Evolutionary conservation across 495 filamentous ascomycete genomes (phyloP), one percentile per base, ranked within the genome.

Genomic region (Xylaria flabelliformis): DNA sequence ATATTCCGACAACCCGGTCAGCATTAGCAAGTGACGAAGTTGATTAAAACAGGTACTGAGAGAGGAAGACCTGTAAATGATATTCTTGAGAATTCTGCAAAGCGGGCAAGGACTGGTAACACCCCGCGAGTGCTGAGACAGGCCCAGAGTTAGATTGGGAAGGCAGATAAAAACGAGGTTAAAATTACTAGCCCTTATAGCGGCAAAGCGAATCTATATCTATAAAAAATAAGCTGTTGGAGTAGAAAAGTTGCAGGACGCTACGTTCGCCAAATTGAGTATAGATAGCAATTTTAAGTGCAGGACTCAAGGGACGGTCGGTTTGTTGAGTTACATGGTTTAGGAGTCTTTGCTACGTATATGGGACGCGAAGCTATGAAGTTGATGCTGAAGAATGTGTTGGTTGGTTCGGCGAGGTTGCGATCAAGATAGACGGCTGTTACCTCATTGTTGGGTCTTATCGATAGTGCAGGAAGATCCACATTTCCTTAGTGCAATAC

Each of bases 141-240:
- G 34, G 34, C 34, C 3, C 1, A 2, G 34, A 36, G 34, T 4
- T 36, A 36, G 34, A 36, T 34, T 34, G 32, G 32, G 32, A 34
- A 34, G 32, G 32, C 32, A 34, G 32, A 34, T 99, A 89, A 99
- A 98, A 77, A 94, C 93, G 77, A 98, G 91, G 89, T 99, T 99
- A 74, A 95, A 98, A 85, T 99, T 96, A 81, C 96, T 97, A 78
- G 96, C 96, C 80, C 96, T 97, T 97, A 99, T 99, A 36, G 74
- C 69, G 72, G 70, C 72, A 70, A 70, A 67, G 70, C 75, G 74
- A 76, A 74, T 74, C 66, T 71, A 76, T 76, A 68, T 67, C 75
- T 77, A 76, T 72, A 73, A 19, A 46, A 58, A 50, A n/a, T 21
- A 59, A 10, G 63, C 26, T 13, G 32, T 39, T 17, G 69, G 69